Base-by-base conservation (phyloP, 768 basidiomycete species). In the Auriscalpium orientale region DNA sequence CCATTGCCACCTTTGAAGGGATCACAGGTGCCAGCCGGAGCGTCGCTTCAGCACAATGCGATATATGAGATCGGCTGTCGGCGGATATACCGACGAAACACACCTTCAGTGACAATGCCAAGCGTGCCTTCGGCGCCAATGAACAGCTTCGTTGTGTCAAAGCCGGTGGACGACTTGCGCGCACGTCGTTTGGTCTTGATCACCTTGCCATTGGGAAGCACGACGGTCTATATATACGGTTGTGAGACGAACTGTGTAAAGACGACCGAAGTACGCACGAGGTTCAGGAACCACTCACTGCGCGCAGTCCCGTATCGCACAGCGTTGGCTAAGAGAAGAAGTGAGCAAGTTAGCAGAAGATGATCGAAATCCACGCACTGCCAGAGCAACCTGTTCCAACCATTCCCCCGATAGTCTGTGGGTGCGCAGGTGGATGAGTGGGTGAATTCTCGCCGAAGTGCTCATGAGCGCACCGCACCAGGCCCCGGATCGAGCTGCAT, bases 41-140 rank as follows among this genome's bases (percentile, higher is more conserved):
- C 0, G 93, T 97, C 4, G 84, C 92, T n/a, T n/a, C n/a, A n/a
- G n/a, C n/a, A n/a, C n/a, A n/a, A n/a, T n/a, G n/a, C n/a, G n/a
- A n/a, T n/a, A n/a, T n/a, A n/a, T n/a, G n/a, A n/a, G n/a, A n/a
- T n/a, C n/a, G n/a, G n/a, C n/a, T n/a, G n/a, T n/a, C n/a, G n/a
- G n/a, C n/a, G n/a, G n/a, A n/a, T n/a, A n/a, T n/a, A n/a, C n/a
- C n/a, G 11, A 50, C 11, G 21, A 45, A 34, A 52, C 62, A 49
- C 53, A 80, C 87, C 86, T 74, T 94, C 91, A 0, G 89, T 92
- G n/a, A 95, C 82, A 60, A 95, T 87, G 4, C 92, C 92, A 46
- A 94, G 68, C 0, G 91, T 95, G 7, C 92, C 92, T 68, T 94
- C 92, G 2, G 90, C 89, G 4, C 92, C 92, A 47, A 94, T 87